Percentiles rank a stretch among this genome's conserved stretches.
phyloP scores from a whole-genome alignment of 805 yeast species.

The Lachancea kluyveri region DNA sequence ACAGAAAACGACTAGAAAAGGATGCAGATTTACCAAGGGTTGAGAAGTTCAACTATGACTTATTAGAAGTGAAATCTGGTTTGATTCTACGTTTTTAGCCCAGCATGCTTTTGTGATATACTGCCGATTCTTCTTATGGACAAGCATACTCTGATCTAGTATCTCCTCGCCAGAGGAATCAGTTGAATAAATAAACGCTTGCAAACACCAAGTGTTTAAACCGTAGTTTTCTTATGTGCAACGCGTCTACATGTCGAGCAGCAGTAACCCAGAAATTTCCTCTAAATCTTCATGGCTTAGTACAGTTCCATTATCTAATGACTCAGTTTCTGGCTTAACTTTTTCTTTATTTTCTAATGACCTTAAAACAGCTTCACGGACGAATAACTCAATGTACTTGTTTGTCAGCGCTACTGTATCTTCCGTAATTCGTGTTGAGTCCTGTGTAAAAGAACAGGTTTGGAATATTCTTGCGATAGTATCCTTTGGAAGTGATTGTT shows the following conservation, averaged over 20 bases:
- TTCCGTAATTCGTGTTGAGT: slow-evolving; percentile 18
- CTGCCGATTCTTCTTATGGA: too few species aligned
- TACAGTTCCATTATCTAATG: slow-evolving; percentile 5
- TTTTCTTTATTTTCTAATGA: slow-evolving; percentile 22
- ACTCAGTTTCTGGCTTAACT: slow-evolving; percentile 3
- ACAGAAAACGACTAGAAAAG: neutral
- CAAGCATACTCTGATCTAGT: too few species aligned
- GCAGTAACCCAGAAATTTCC: slow-evolving; percentile 24
- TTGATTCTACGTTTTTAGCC: too few species aligned
- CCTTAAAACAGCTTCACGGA: slow-evolving; percentile 26
- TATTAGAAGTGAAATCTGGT: too few species aligned
- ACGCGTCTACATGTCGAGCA: slow-evolving; percentile 25
- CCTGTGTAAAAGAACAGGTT: slow-evolving; percentile 15
- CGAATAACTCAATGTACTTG: slow-evolving; percentile 23
- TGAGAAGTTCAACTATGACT: neutral
- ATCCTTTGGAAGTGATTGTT: slow-evolving; percentile 12
- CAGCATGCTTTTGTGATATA: too few species aligned
- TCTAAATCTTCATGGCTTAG: slow-evolving; percentile 26
- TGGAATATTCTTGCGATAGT: slow-evolving; percentile 23
- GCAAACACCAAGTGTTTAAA: neutral
- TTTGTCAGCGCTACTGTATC: slow-evolving; percentile 18
- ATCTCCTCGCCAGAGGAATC: too few species aligned
- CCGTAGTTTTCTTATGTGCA: neutral
- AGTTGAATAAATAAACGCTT: neutral
- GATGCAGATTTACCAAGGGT: neutral